Conservation (phyloP, 345 rosid species). For the Noccaea bulbosa region DNA sequence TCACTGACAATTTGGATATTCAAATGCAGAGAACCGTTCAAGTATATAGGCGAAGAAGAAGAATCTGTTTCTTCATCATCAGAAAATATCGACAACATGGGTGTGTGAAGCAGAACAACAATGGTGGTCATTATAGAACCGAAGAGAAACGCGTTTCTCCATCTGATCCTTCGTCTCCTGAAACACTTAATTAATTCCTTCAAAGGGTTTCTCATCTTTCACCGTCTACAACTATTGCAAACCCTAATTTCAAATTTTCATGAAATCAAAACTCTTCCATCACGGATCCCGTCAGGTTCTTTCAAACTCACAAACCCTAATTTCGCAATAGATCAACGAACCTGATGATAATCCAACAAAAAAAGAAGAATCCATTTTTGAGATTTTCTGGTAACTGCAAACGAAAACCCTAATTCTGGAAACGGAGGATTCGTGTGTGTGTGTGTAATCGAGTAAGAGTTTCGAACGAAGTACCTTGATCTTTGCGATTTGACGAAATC, state of each 20-base stretch:
- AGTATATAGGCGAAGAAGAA: conserved; percentile 37
- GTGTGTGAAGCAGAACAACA: conserved; percentile 57
- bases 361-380: conserved; percentile 2
- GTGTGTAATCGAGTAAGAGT: not conserved
- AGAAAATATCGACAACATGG: conserved; percentile 42
- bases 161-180: conserved; percentile 50
- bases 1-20: conserved; percentile 44
- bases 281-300: not conserved
- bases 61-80: conserved; percentile 35
- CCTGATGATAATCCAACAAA: conserved; percentile 12
- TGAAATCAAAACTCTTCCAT: conserved; percentile 11
- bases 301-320: conserved; percentile 32
- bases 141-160: conserved; percentile 59
- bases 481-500: conserved; percentile 17
- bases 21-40: conserved; percentile 52
- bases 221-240: not conserved
- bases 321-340: conserved; percentile 33
- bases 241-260: not conserved
- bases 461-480: conserved; percentile 31
- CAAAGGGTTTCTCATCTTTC: conserved; percentile 40
- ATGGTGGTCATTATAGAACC: conserved; percentile 55
- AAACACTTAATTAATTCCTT: conserved; percentile 46
- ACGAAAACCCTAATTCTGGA: not conserved
- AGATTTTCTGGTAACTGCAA: conserved; percentile 10
- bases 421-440: not conserved